phyloP scores from a whole-genome alignment of 148 eudicot species.

The Vaccinium darrowii region DNA sequence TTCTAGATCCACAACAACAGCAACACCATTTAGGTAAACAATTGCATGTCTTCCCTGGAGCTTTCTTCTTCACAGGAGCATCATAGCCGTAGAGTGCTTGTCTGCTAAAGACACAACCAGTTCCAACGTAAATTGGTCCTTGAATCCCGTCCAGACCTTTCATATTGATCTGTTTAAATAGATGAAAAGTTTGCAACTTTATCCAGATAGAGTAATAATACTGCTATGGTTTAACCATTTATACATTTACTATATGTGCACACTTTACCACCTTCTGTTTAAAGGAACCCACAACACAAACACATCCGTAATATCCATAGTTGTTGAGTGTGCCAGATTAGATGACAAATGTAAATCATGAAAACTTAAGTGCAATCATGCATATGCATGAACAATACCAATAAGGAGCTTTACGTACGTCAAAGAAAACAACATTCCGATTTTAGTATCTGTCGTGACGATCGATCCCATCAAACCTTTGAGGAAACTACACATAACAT shows the following conservation, averaged over 20 bases:
- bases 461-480: too few species aligned
- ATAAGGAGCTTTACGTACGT: slow-evolving; percentile 40
- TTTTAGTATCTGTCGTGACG: too few species aligned
- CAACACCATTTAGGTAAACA: slow-evolving; percentile 77
- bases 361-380: neutral
- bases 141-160: slow-evolving; percentile 87
- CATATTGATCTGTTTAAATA: slow-evolving; percentile 65
- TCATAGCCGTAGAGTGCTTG: slow-evolving; percentile 79
- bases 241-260: neutral
- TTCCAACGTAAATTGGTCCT: slow-evolving; percentile 88
- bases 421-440: slow-evolving; percentile 81
- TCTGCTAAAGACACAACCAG: slow-evolving; percentile 80
- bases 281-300: neutral
- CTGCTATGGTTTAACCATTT: neutral
- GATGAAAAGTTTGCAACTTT: neutral
- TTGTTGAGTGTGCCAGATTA: neutral
- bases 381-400: neutral
- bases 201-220: neutral
- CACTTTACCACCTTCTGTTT: neutral
- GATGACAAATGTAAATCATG: neutral
- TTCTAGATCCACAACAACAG: slow-evolving; percentile 53
- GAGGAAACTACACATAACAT: too few species aligned
- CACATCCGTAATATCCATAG: neutral
- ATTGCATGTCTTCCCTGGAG: slow-evolving; percentile 68
- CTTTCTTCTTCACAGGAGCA: slow-evolving; percentile 71